Conservation (phyloP, 2,329 filamentous ascomycete genomes). For the Paramyrothecium sp. region DNA sequence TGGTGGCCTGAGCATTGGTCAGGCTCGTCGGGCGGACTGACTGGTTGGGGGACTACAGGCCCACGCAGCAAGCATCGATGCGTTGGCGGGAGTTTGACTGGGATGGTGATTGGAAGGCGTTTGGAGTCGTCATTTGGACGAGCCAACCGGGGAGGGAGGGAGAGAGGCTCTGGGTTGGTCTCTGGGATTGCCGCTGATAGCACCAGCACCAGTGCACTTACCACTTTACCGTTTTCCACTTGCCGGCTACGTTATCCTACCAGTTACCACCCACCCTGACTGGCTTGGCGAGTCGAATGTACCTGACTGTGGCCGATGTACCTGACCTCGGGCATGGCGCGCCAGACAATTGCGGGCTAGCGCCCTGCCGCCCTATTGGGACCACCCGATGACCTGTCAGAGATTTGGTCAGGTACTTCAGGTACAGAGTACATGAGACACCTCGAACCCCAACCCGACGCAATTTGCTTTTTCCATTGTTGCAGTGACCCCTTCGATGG, state of each 20-base stretch:
- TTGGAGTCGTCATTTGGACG: not conserved
- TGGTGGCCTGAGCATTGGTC: constrained; percentile 46
- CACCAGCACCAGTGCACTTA: not conserved
- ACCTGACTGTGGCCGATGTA: not conserved
- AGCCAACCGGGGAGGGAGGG: not conserved
- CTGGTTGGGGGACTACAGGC: constrained; percentile 38
- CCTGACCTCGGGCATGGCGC: not conserved
- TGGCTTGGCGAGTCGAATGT: not conserved
- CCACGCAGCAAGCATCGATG: constrained; percentile 48
- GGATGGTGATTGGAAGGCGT: constrained; percentile 12
- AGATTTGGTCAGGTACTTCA: no score
- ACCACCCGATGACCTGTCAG: not conserved
- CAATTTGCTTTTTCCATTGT: no score
- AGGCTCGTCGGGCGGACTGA: constrained; percentile 39
- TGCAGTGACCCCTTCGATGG: no score
- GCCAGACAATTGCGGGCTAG: not conserved
- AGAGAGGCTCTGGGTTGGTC: not conserved
- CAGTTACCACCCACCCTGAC: no score
- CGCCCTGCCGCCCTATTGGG: not conserved
- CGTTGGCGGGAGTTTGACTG: constrained; percentile 33
- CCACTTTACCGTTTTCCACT: not conserved
- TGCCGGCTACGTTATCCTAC: not conserved
- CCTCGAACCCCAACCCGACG: no score
- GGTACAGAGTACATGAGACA: no score
- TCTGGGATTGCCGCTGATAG: not conserved